Percentiles rank a stretch among this genome's conserved stretches.
Evolutionary conservation across 495 filamentous ascomycete genomes (phyloP).

Genomic region (Neurospora sp.): DNA sequence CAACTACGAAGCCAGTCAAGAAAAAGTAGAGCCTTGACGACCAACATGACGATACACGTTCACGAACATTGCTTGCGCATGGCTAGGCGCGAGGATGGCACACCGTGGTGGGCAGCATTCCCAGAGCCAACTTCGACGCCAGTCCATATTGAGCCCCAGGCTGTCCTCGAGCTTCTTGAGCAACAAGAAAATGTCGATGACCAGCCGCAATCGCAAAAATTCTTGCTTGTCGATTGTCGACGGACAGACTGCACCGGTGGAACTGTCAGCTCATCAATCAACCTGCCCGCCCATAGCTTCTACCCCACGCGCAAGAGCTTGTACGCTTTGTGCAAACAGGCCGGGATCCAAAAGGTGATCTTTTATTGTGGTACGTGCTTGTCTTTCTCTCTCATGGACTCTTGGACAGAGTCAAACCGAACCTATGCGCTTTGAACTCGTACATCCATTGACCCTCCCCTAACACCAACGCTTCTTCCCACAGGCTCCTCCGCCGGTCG

Average conservation of each 20-base stretch:
- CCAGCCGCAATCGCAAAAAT: background rate
- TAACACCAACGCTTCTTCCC: background rate
- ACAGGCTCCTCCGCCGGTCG: conserved; percentile 33
- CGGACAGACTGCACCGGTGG: conserved; percentile 22
- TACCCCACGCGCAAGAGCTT: conserved; percentile 28
- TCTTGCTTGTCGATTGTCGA: conserved; percentile 22
- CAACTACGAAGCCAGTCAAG: background rate
- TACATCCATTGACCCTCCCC: background rate
- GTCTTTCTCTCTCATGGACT: background rate
- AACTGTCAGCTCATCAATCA: conserved; percentile 24
- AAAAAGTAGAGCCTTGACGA: background rate
- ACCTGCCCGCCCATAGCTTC: conserved; percentile 40
- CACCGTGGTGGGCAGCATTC: conserved; percentile 36
- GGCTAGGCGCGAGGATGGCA: conserved; percentile 16
- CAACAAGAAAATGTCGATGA: background rate
- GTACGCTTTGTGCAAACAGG: conserved; percentile 31
- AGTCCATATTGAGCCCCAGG: conserved; percentile 2
- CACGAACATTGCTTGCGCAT: conserved; percentile 22
- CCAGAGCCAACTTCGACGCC: conserved; percentile 13
- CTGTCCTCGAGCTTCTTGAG: conserved; percentile 11
- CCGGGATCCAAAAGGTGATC: conserved; percentile 33
- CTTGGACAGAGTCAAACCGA: background rate
- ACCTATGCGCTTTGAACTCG: background rate
- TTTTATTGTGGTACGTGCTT: conserved; percentile 38
- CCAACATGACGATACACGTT: conserved; percentile 9